These are phyloP conservation scores for sunflower (Helianthus annuus) DNA, from an alignment of 129 eudicot genomes.

Conservation along the genomic window DNA sequence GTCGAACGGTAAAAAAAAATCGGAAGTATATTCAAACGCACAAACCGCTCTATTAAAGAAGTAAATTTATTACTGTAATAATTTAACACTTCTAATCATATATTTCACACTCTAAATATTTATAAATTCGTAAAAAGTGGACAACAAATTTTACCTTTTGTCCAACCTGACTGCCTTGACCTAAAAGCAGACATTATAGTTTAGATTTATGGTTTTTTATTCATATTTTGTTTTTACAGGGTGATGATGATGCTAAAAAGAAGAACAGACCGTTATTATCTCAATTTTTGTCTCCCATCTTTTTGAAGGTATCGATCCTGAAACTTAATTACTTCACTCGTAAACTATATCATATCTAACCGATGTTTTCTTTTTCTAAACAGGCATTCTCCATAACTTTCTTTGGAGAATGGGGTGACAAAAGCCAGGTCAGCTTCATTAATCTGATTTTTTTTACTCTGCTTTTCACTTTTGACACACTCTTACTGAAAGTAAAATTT, in stretches of 20 bases:
- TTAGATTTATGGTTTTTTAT: neutral
- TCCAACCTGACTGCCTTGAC: neutral
- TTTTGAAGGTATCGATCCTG: constrained; percentile 58
- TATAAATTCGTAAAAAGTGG: neutral
- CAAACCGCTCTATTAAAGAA: neutral
- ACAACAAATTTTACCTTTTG: neutral
- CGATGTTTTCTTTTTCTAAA: constrained; percentile 6
- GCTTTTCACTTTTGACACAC: neutral
- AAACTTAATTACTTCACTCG: neutral
- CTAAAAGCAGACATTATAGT: neutral
- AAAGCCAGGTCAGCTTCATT: constrained; percentile 76
- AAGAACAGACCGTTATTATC: constrained; percentile 72
- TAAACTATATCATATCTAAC: neutral
- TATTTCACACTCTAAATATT: neutral
- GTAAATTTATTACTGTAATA: neutral
- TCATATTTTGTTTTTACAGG: constrained; percentile 40
- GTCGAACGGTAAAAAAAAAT: neutral
- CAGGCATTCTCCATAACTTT: constrained; percentile 68
- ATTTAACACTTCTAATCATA: neutral
- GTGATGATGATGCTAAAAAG: constrained; percentile 63
- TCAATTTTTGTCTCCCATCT: constrained; percentile 85
- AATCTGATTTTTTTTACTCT: neutral
- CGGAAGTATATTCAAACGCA: neutral
- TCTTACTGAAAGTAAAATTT: constrained; percentile 8
- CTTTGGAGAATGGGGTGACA: constrained; percentile 99